Conservation (phyloP, 345 rosid genomes). For the Boechera retrofracta region DNA sequence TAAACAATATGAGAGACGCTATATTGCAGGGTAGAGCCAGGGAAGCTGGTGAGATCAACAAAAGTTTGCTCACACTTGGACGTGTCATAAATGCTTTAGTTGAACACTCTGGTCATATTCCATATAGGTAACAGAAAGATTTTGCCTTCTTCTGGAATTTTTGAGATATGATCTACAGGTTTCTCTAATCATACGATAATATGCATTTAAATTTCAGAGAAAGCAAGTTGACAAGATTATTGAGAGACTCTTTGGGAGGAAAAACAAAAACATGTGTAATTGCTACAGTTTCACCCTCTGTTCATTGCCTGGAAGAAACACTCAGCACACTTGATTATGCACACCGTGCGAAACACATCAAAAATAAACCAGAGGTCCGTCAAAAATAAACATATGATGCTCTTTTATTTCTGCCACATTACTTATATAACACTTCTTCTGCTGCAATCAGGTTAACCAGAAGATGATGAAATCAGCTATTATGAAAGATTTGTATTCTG, state of each 20-base stretch:
- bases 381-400: slow-evolving; percentile 11
- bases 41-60: slow-evolving; percentile 99
- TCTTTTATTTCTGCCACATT: slow-evolving; percentile 8
- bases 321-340: slow-evolving; percentile 98
- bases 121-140: slow-evolving; percentile 66
- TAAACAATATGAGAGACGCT: slow-evolving; percentile 35
- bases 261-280: slow-evolving; percentile 98
- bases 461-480: slow-evolving; percentile 99
- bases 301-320: slow-evolving; percentile 96
- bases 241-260: slow-evolving; percentile 99
- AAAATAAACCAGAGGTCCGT: slow-evolving; percentile 95
- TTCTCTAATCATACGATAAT: slow-evolving; percentile 4
- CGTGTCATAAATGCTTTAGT: slow-evolving; percentile 97
- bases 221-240: slow-evolving; percentile 91
- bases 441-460: slow-evolving; percentile 79
- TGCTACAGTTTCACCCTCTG: slow-evolving; percentile 93
- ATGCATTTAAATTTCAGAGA: slow-evolving; percentile 63
- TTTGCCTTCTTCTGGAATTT: slow-evolving; percentile 8
- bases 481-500: slow-evolving; percentile 92
- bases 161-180: neutral
- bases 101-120: slow-evolving; percentile 97
- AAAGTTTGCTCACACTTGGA: slow-evolving; percentile 98
- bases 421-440: slow-evolving; percentile 27
- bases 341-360: slow-evolving; percentile 96
- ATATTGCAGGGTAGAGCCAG: slow-evolving; percentile 94